These are phyloP conservation scores for Breynia disticha DNA, from an alignment of 441 rosid species.

Conservation along the genomic window DNA sequence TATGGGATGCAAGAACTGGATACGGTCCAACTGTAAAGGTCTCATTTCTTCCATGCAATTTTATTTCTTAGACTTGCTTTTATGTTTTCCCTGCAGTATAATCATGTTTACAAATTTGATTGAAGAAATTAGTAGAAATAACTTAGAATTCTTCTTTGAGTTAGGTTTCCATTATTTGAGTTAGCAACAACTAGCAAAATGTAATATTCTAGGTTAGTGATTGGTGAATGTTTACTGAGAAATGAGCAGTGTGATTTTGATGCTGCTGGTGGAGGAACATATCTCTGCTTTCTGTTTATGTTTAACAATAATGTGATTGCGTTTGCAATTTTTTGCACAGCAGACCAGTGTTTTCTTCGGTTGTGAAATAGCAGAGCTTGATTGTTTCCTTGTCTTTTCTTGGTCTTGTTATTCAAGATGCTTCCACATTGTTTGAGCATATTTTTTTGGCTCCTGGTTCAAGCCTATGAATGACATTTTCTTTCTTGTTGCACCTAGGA, in stretches of 20 bases:
- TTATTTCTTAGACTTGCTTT: neutral
- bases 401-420: no score
- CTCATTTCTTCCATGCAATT: neutral
- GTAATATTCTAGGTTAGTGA: neutral
- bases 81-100: no score
- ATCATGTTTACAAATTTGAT: neutral
- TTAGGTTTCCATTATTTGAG: neutral
- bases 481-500: neutral
- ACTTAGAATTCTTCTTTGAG: neutral
- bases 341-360: neutral
- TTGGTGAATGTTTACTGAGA: neutral
- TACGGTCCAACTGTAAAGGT: constrained; percentile 75
- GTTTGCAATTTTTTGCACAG: neutral
- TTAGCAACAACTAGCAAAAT: neutral
- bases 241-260: neutral
- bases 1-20: constrained; percentile 98
- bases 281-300: neutral
- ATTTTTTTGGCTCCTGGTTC: neutral
- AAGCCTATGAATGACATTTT: no score
- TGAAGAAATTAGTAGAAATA: neutral
- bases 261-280: neutral
- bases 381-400: no score
- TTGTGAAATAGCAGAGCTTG: no score
- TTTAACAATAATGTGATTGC: neutral
- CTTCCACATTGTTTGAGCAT: neutral